A percentile compares a stretch with the other conserved stretches of the same genome.
Evolutionary conservation across 2,329 filamentous ascomycete genomes (phyloP).

Genomic region (Xylariaceae sp.): DNA sequence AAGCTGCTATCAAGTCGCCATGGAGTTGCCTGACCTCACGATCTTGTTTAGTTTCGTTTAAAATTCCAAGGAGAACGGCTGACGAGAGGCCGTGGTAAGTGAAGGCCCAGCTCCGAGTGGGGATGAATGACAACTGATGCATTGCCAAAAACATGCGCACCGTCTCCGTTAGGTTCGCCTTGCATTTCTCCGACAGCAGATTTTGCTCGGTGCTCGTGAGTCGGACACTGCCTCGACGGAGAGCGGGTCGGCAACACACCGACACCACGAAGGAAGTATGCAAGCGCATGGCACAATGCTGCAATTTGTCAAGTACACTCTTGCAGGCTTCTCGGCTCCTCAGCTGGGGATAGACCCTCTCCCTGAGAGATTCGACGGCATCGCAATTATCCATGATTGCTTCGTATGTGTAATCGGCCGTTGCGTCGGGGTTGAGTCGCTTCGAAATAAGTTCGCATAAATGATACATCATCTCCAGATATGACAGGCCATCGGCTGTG

Average conservation of each 20-base stretch:
- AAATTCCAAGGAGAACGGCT: conserved; percentile 56
- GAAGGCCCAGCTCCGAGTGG: conserved; percentile 62
- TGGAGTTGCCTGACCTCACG: conserved; percentile 59
- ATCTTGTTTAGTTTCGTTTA: conserved; percentile 58
- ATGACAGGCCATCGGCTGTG: conserved; percentile 46
- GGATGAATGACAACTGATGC: conserved; percentile 62
- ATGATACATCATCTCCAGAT: conserved; percentile 61
- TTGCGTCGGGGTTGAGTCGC: conserved; percentile 50
- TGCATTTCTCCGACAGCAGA: conserved; percentile 53
- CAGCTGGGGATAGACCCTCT: conserved; percentile 46
- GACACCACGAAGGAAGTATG: conserved; percentile 62
- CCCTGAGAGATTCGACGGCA: conserved; percentile 47
- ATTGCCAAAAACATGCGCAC: conserved; percentile 64
- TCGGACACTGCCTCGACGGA: conserved; percentile 48
- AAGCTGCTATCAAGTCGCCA: conserved; percentile 56
- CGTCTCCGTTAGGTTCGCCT: conserved; percentile 57
- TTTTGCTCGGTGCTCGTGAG: conserved; percentile 49
- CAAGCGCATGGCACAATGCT: conserved; percentile 58
- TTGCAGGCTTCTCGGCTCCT: conserved; percentile 58
- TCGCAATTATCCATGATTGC: conserved; percentile 55
- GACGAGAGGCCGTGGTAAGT: conserved; percentile 63
- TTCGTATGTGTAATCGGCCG: conserved; percentile 43
- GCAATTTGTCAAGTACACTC: conserved; percentile 56
- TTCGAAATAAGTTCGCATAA: conserved; percentile 57
- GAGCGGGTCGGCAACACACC: conserved; percentile 57